A percentile compares a stretch with the other conserved stretches of the same genome.
Conservation (phyloP, 2,329 filamentous ascomycete genomes). For the Exophiala calicioides region DNA sequence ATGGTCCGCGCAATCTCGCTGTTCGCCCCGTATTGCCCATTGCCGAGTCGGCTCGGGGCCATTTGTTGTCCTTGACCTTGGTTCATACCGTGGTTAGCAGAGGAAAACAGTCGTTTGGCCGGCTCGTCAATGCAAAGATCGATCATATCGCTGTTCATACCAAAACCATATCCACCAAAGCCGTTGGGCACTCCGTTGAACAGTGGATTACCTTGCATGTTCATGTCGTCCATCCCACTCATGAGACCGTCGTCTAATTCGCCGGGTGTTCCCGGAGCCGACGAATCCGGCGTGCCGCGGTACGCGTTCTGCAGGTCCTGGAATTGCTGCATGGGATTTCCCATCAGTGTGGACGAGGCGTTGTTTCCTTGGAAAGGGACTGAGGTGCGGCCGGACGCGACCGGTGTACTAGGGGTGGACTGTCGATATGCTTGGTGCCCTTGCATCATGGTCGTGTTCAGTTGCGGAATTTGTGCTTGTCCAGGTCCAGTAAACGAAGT, state of each 20-base stretch:
- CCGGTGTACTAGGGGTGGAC: constrained; percentile 83
- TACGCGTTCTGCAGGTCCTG: constrained; percentile 54
- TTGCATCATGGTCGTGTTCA: constrained; percentile 78
- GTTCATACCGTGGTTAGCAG: constrained; percentile 69
- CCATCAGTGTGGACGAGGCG: constrained; percentile 87
- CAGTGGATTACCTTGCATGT: constrained; percentile 52
- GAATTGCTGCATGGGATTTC: constrained; percentile 66
- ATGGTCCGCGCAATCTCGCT: constrained; percentile 71
- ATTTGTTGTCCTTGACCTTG: constrained; percentile 57
- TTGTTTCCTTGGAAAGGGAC: constrained; percentile 78
- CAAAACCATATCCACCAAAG: constrained; percentile 42
- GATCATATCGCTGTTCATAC: constrained; percentile 55
- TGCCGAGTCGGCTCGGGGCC: constrained; percentile 72
- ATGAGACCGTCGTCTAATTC: constrained; percentile 75
- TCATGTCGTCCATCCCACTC: constrained; percentile 63
- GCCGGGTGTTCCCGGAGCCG: constrained; percentile 67
- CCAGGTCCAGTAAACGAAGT: constrained; percentile 59
- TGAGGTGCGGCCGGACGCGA: constrained; percentile 61
- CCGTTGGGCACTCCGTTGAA: constrained; percentile 42
- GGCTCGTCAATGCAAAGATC: constrained; percentile 83
- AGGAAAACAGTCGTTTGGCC: constrained; percentile 88
- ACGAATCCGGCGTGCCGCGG: constrained; percentile 63
- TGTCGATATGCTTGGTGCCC: constrained; percentile 76
- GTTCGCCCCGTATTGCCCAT: constrained; percentile 73
- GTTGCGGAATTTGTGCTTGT: constrained; percentile 60